Base-by-base conservation (phyloP, 495 filamentous ascomycete genomes). In the Penicillium parvum region DNA sequence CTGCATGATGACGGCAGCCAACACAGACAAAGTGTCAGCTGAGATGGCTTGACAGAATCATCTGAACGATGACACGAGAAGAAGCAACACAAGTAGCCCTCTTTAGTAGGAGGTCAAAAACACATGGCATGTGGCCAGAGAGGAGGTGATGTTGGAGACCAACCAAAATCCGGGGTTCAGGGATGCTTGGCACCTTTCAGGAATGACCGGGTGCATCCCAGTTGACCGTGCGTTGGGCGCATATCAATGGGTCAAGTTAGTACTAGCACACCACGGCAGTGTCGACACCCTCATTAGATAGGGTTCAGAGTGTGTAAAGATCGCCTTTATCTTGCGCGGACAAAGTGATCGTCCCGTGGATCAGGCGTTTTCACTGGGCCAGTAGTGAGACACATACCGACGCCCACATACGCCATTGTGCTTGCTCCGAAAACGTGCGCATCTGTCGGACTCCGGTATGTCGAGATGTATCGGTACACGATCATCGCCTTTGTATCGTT, bases 291-390 rank as follows among this genome's bases (percentile, higher is more conserved):
- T n/a, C n/a, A n/a, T n/a, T n/a, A n/a, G n/a, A n/a, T n/a, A n/a
- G n/a, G n/a, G n/a, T n/a, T n/a, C n/a, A n/a, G n/a, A n/a, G n/a
- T n/a, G n/a, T n/a, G n/a, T n/a, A n/a, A n/a, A n/a, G 40, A 42
- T 42, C 40, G 29, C 26, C n/a, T 33, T n/a, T 42, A 34, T 42
- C 40, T 42, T 40, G 34, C 19, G 34, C 33, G 27, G 20, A 19
- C 8, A 14, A 32, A 30, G 26, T 5, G 36, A 39, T 33, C 36
- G 34, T 27, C 42, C 17, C 10, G 42, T 34, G 19, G 27, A 37
- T n/a, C 8, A 23, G 16, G 23, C 5, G 18, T 16, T 15, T 29
- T 42, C 8, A 34, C 29, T 34, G 40, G 40, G 11, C 40, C 17
- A 30, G 38, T 32, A 33, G 14, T 27, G 23, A 27, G 23, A 27